Evolutionary conservation across 2,329 filamentous ascomycete genomes (phyloP), one percentile per base, ranked within the genome.

Genomic region (Xenosphaeropsis pyriputrescens): DNA sequence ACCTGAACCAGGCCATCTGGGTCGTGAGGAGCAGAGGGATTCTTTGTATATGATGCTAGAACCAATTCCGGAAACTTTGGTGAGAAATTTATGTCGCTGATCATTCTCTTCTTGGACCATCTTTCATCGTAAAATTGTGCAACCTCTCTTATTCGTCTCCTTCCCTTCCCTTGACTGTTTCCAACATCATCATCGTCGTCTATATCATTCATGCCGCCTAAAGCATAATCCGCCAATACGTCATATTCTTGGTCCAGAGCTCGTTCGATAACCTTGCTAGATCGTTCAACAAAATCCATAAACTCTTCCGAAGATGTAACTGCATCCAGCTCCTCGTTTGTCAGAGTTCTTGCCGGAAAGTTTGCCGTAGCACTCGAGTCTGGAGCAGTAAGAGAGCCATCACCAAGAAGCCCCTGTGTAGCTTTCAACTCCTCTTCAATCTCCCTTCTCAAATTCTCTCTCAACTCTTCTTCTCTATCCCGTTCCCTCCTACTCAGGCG

Each of bases 21-120:
- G 48, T 95, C 88, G 53, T 94, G 85, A 19, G 89, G 89, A 14
- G 91, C 88, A 6, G 89, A 84, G 5, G 89, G 85, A 54, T 95
- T 95, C 62, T 96, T 98, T 39, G 91, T 98, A 59, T 98, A 96
- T 4, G 91, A 85, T 19, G 91, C 88, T 35, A 96, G 75, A 34
- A 98, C 68, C 29, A 98, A 72, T 60, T 98, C 91, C 18, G 84
- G 85, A 52, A 91, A 93, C 66, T 94, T 94, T 38, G 85, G 83
- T 33, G 89, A 96, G 60, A 95, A 98, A 61, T 89, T 84, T 49
- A 98, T 77, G 51, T 86, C 83, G 56, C 85, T 95, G 54, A 98
- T 81, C 82, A 95, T 95, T 46, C 88, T 79, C 64, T 95, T 94
- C 66, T 93, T 93, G 53, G 85, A 93, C 83, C 89, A 95, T 55